Evolutionary conservation across 2,329 filamentous ascomycete genomes (phyloP), one percentile per base, ranked within the genome.

Genomic region (Allantophomopsis lycopodina): DNA sequence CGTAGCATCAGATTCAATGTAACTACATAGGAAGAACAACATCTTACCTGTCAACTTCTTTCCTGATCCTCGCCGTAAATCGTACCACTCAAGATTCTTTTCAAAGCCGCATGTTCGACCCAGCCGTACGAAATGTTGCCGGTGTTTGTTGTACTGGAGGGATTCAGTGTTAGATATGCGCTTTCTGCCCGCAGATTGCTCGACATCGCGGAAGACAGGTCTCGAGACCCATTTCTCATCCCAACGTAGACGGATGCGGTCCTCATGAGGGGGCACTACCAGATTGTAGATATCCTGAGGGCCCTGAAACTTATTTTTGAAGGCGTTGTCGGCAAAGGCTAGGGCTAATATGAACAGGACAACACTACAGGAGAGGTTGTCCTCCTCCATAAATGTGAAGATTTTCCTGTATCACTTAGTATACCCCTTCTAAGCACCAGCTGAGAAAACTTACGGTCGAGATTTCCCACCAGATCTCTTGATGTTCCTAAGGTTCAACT

Each of bases 81-180:
- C 36, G 38, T 54, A 54, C n/a, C 40, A 52, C 42, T 53, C 35
- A 20, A 53, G 44, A 36, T 32, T 35, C 41, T 54, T 53, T 40
- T 40, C 31, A 44, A 43, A 52, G 14, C 46, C 40, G 38, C 40
- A 43, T 3, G 39, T 48, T 56, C 34, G 54, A 49, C 33, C 54
- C 57, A 48, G 49, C 58, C 38, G 60, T 58, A 42, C 55, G 53
- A 18, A 44, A 60, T 34, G 38, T 52, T 42, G 57, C 59, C 20
- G 55, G 57, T 17, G 57, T 51, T 65, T 63, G 40, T 42, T 57
- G 40, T 68, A 68, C 41, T 59, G 55, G 10, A 65, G 50, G 17
- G 40, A 30, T 37, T 48, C 46, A 13, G 45, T 47, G 38, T 50
- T 40, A 33, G 46, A 48, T 34, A 54, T 43, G 14, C 35, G 34